Base-by-base conservation (phyloP, 2,329 filamentous ascomycete species). In the Trichoderma polysporum region DNA sequence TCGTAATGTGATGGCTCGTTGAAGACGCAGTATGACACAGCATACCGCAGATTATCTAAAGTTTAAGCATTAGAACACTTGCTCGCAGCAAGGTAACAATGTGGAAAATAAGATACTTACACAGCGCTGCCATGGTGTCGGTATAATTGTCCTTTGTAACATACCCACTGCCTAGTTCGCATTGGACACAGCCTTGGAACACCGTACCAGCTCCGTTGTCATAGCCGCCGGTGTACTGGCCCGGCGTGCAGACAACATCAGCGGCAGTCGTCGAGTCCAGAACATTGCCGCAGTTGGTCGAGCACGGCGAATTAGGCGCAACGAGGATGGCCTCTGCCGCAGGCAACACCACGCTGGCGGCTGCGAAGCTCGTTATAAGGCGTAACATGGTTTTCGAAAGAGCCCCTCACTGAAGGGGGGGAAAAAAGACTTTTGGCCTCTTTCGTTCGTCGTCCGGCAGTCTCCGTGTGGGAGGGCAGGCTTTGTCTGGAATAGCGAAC, bases 1-100 rank as follows among this genome's bases (percentile, higher is more conserved):
- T 80, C 70, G 1, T 78, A 71, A 63, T 85, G 82, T 33, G 79
- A 76, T 0, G 82, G 82, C 6, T 76, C 74, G 2, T 83, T 84
- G 68, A 82, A 89, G 0, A 89, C 71, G 71, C 88, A 90, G 71
- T 83, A 82, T 1, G 83, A 84, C 1, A 84, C 70, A 6, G 85
- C 80, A 71, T 83, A 88, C 72, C 87, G 81, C 61, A 88, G 70
- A 70, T 89, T 89, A 69, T 88, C 86, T 88, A 45, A 4, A 50
- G 31, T 60, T 17, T 9, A 37, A 35, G 37, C 33, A 63, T 29
- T 6, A 69, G 73, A 31, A 71, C 75, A 4, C 7, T 19, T 2
- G 31, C n/a, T 53, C 31, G 15, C 54, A 19, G 47, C 19, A 27
- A 57, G 50, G 8, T 33, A 13, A 13, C 12, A 7, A 29, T 27